Conservation (phyloP, 23 red algal species). For the Gracilaria caudata region DNA sequence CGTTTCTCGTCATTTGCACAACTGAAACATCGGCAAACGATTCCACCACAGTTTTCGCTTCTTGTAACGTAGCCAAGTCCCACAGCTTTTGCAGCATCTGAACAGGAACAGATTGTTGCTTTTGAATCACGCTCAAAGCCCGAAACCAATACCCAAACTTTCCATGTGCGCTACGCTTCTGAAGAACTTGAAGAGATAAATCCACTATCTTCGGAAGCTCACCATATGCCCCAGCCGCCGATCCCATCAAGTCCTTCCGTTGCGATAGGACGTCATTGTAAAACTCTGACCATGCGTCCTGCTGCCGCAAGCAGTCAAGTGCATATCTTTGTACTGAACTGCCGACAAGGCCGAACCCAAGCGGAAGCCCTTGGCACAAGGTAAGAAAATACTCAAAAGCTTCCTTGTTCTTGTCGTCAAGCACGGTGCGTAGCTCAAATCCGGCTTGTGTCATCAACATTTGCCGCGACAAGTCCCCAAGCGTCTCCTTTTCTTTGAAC, state of each 20-base stretch:
- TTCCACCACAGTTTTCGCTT: background rate
- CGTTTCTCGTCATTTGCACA: background rate
- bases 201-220: background rate
- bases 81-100: slow-evolving; percentile 16
- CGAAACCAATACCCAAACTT: background rate
- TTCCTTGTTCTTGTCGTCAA: slow-evolving; percentile 1
- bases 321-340: background rate
- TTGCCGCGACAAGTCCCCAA: background rate
- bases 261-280: too few relatives aligned
- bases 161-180: background rate
- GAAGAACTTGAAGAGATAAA: background rate
- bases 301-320: background rate
- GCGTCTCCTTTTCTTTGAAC: background rate
- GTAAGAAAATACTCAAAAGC: background rate
- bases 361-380: background rate
- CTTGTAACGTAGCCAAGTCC: background rate
- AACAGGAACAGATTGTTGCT: background rate
- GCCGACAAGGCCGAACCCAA: slow-evolving; percentile 2
- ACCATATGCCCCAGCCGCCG: too few relatives aligned
- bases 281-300: too few relatives aligned
- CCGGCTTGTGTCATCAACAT: slow-evolving; percentile 6
- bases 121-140: too few relatives aligned
- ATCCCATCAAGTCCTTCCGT: too few relatives aligned
- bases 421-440: background rate
- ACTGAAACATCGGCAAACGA: background rate